phyloP scores from a whole-genome alignment of 306 rosid species.

The Quercus berberidifolia region DNA sequence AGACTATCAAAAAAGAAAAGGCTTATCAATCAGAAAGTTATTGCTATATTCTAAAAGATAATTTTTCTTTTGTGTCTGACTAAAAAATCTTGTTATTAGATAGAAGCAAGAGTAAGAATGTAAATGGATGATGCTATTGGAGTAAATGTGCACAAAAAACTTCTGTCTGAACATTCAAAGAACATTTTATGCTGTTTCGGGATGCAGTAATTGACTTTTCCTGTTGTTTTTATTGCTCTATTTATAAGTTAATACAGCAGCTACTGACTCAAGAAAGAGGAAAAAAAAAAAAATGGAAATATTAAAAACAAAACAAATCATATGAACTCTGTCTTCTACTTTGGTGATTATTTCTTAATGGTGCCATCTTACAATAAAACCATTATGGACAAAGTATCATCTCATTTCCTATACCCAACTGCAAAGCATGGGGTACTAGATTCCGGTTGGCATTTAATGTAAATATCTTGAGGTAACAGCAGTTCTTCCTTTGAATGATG shows the following conservation, averaged over 20 bases:
- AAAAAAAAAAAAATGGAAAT: not conserved
- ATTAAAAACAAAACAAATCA: not conserved
- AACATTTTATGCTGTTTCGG: not conserved
- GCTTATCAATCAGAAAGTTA: not conserved
- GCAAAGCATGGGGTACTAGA: not conserved
- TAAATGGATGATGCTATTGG: not conserved
- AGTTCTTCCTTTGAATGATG: not conserved
- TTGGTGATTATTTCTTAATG: not conserved
- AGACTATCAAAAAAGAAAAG: too few relatives aligned
- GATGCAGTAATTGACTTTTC: not conserved
- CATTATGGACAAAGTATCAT: not conserved
- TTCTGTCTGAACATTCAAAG: not conserved
- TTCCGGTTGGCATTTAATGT: not conserved
- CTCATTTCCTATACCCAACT: not conserved
- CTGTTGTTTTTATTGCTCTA: not conserved
- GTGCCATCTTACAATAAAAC: not conserved
- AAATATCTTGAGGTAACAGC: not conserved
- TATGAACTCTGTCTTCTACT: not conserved
- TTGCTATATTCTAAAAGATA: not conserved
- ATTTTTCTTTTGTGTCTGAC: not conserved
- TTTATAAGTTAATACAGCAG: not conserved
- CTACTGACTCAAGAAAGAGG: not conserved
- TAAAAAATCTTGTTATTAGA: not conserved
- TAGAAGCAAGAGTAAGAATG: not conserved
- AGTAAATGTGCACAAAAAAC: not conserved